Evolutionary conservation across 2,329 filamentous ascomycete species (phyloP).

Genomic region (Aureobasidium subglaciale): DNA sequence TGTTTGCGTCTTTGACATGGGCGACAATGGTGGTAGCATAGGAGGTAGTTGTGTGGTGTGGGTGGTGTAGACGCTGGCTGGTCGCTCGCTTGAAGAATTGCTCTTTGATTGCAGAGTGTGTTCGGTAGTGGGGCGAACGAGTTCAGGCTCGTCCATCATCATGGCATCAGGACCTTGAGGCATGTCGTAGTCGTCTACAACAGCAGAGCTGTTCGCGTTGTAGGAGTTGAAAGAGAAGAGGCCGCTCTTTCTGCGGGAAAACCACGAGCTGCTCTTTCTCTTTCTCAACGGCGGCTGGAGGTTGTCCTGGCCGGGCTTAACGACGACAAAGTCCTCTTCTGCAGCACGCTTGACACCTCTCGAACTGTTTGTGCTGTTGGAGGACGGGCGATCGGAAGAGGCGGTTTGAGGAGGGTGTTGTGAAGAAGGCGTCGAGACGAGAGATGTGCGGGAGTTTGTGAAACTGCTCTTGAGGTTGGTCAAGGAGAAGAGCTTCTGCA

Average conservation of each 20-base stretch:
- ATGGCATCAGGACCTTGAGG: conserved; percentile 6
- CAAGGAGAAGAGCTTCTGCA: conserved; percentile 28
- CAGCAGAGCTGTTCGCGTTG: not conserved
- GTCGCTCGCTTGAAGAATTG: not conserved
- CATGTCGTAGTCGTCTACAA: not conserved
- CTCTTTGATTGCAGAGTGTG: not conserved
- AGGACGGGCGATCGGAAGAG: conserved; percentile 6
- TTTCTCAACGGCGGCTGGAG: conserved; percentile 19
- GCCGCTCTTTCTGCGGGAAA: conserved; percentile 28
- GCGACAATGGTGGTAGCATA: not conserved
- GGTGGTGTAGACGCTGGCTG: not conserved
- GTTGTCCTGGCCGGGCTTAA: conserved; percentile 15
- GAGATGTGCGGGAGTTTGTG: conserved; percentile 29
- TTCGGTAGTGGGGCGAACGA: not conserved
- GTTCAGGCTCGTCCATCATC: not conserved
- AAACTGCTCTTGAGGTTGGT: conserved; percentile 29
- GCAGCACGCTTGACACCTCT: conserved; percentile 14
- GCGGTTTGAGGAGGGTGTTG: conserved; percentile 14
- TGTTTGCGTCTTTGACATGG: conserved; percentile 5
- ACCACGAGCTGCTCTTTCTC: conserved; percentile 28
- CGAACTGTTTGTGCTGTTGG: conserved; percentile 11
- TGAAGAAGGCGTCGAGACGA: conserved; percentile 20
- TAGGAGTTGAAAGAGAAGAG: conserved; percentile 22
- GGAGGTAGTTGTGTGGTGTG: not conserved
- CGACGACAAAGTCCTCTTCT: conserved; percentile 11